Evolutionary conservation across 169 alveolate genomes (phyloP), one percentile per base, ranked within the genome.

Genomic region (Pseudocohnilembus persalinus): DNA sequence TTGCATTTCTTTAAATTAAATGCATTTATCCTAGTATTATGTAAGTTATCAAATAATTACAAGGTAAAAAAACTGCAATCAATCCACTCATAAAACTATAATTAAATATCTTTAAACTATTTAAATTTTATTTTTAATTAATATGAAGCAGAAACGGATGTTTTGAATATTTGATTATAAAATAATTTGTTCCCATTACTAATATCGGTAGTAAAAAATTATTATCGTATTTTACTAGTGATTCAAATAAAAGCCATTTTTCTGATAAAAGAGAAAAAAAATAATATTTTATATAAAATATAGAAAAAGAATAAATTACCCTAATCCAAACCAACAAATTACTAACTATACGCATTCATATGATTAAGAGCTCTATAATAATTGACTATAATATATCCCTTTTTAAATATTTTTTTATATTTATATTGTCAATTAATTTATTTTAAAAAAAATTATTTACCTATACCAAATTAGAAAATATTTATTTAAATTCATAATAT

Each of bases 361-460:
- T 77, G 82, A 33, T 77, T 77, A 32, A 77, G 65, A 27, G 33
- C 72, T 77, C 82, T 16, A n/a, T 77, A 77, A 77, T 33, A 77
- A 0, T 29, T 33, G 28, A 77, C 33, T 6, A 77, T 77, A 25
- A 77, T 31, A 77, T 77, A 77, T 33, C 73, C 34, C 82, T 77
- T 15, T 49, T 11, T 49, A 49, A 32, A 32, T 77, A 33, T 28
- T 77, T 16, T 31, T 31, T 29, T 29, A 20, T 31, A 34, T 29
- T 20, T 31, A 33, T 11, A 32, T 31, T 24, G 30, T 77, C 28
- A 11, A 4, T 11, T 16, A 34, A 26, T 25, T 34, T 77, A 20
- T 29, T 77, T 77, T 32, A 32, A 25, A 34, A 24, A 31, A 32
- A 31, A 77, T 0, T 25, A 29, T 27, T 30, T 77, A 77, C 82